Base-by-base conservation (phyloP, 768 basidiomycete species). In the Lentinula lateritia region DNA sequence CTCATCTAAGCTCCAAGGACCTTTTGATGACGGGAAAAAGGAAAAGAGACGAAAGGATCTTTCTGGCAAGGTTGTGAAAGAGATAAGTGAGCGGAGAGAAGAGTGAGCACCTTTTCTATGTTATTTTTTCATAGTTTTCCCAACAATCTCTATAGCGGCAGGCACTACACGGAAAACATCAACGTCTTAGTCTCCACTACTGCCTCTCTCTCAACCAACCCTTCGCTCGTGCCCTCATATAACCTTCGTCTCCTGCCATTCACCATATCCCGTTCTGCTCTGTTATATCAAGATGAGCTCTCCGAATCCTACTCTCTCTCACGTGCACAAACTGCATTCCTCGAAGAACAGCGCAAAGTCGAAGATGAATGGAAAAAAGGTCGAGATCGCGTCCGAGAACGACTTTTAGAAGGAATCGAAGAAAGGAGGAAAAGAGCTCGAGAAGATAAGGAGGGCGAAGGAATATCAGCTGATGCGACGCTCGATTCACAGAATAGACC, bases 401-500 rank as follows among this genome's bases (percentile, higher is more conserved):
- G 92, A 15, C 76, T 94, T 35, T 72, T 93, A 15, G 92, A 93
- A 67, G 90, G 92, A 34, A 89, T 94, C 65, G 92, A 93, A 71
- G 92, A 94, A 68, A 80, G 92, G 35, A 73, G 92, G 60, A 78
- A 86, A 65, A 76, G 89, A 62, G 92, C 92, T 34, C 77, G 92
- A 57, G 92, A 94, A 64, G 92, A 94, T 76, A 93, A 93, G 69
- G 92, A 93, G 62, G 90, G 91, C 63, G 92, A 94, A 66, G 91
- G 89, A n/a, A 86, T 84, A 15, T 79, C 83, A 45, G 86, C 85
- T 58, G 88, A 93, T 67, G 82, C 86, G 28, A 80, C 85, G 4
- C 77, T 92, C 43, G 92, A 93, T 70, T 79, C 86, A 2, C 88
- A 91, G 69, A 87, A 85, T 12, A 83, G 91, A 46, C 84, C 88